phyloP scores from a whole-genome alignment of 2,329 filamentous ascomycete genomes.

The Monilinia polystroma region DNA sequence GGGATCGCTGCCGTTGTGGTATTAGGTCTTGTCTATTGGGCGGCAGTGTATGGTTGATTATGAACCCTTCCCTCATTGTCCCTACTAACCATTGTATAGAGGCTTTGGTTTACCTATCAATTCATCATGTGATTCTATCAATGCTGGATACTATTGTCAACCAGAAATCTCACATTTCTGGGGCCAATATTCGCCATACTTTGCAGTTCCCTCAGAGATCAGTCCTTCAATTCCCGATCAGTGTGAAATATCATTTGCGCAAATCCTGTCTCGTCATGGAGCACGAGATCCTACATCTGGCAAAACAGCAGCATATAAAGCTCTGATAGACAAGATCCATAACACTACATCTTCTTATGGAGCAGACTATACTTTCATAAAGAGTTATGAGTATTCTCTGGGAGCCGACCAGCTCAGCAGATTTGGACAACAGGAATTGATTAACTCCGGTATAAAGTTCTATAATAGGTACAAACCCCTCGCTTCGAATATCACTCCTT shows the following conservation, averaged over 20 bases:
- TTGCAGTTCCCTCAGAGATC: slow-evolving; percentile 68
- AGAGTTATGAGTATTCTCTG: slow-evolving; percentile 68
- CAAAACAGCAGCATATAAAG: slow-evolving; percentile 64
- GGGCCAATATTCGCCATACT: slow-evolving; percentile 89
- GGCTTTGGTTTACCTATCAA: slow-evolving; percentile 22
- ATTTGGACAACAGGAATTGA: slow-evolving; percentile 68
- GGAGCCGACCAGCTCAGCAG: slow-evolving; percentile 66
- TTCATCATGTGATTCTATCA: slow-evolving; percentile 36
- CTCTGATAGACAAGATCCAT: slow-evolving; percentile 66
- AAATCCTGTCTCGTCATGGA: slow-evolving; percentile 80
- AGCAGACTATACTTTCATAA: slow-evolving; percentile 66
- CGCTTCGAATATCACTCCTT: slow-evolving; percentile 58
- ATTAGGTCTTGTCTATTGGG: slow-evolving; percentile 33
- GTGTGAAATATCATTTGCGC: slow-evolving; percentile 78
- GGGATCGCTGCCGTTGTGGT: slow-evolving; percentile 26
- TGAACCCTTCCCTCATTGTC: background rate
- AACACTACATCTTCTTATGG: slow-evolving; percentile 54
- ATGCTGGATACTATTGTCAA: slow-evolving; percentile 38
- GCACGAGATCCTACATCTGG: slow-evolving; percentile 73
- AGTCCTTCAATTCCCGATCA: slow-evolving; percentile 57
- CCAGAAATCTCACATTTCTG: slow-evolving; percentile 49
- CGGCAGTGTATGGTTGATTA: slow-evolving; percentile 29
- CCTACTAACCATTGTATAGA: slow-evolving; percentile 27
- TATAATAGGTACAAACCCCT: slow-evolving; percentile 70
- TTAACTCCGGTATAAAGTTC: slow-evolving; percentile 74